phyloP scores from a whole-genome alignment of 495 filamentous ascomycete species.

The Gamarada debralockiae region DNA sequence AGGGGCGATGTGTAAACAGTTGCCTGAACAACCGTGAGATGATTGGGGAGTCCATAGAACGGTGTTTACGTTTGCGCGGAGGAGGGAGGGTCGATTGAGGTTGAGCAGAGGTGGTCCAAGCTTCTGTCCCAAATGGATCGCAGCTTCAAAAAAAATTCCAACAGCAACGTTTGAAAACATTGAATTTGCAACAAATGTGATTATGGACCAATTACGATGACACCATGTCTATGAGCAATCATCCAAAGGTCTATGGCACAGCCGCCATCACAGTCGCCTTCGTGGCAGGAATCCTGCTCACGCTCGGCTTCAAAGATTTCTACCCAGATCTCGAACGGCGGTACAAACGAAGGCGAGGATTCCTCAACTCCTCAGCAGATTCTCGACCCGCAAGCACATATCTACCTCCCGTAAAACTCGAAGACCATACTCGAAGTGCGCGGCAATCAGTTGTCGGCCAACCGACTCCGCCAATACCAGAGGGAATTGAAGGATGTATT shows the following conservation, averaged over 20 bases:
- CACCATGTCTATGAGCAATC: constrained; percentile 49
- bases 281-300: constrained; percentile 64
- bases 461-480: constrained; percentile 24
- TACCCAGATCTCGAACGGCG: constrained; percentile 64
- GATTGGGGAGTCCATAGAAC: constrained; percentile 75
- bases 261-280: constrained; percentile 66
- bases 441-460: constrained; percentile 16
- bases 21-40: constrained; percentile 76
- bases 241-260: constrained; percentile 51
- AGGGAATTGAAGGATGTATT: constrained; percentile 89
- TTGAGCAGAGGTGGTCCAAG: constrained; percentile 22
- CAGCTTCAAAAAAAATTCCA: neutral
- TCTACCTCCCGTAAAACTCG: constrained; percentile 40
- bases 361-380: constrained; percentile 2
- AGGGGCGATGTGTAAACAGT: constrained; percentile 72
- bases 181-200: neutral
- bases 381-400: constrained; percentile 17
- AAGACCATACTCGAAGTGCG: constrained; percentile 39
- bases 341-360: constrained; percentile 40
- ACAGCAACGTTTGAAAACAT: too few species aligned
- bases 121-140: constrained; percentile 10
- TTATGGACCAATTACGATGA: constrained; percentile 12
- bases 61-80: neutral
- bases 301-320: constrained; percentile 69
- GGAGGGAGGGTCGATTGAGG: constrained; percentile 9